A percentile compares a stretch with the other conserved stretches of the same genome.
Conservation (phyloP, 176 grass and related monocot species). For the Phyllostachys edulis region DNA sequence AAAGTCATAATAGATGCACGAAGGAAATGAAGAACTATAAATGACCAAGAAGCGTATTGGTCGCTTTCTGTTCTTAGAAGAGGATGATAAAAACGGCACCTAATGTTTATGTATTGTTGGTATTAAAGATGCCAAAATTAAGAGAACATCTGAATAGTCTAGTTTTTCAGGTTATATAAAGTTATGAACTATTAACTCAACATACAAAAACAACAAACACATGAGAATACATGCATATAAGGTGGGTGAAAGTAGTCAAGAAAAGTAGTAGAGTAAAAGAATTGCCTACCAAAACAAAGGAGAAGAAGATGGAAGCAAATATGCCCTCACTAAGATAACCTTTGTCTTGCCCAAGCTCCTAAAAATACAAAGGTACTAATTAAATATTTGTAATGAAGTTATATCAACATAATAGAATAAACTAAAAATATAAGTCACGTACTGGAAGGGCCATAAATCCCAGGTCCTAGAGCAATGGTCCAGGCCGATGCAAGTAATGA, state of each 20-base stretch:
- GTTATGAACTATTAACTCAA: constrained; percentile 5
- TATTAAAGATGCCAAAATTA: constrained; percentile 1
- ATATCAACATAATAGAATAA: background rate
- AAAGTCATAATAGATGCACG: background rate
- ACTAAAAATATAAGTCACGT: constrained; percentile 41
- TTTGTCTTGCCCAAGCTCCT: constrained; percentile 85
- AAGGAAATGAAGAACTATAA: background rate
- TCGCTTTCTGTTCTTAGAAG: background rate
- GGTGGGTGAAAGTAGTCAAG: background rate
- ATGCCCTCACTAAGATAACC: constrained; percentile 80
- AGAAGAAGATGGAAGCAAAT: constrained; percentile 79
- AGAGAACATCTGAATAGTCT: background rate
- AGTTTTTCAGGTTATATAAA: constrained; percentile 5
- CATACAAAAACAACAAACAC: background rate
- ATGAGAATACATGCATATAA: constrained; percentile 3
- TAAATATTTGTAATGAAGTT: constrained; percentile 1
- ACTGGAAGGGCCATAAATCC: constrained; percentile 97
- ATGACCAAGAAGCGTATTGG: background rate
- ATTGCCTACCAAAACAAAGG: constrained; percentile 74
- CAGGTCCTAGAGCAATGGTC: constrained; percentile 85
- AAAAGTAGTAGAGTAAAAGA: background rate
- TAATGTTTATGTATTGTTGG: background rate
- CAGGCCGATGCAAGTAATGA: constrained; percentile 93
- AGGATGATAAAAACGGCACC: background rate
- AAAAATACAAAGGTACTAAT: constrained; percentile 16